Conservation (phyloP, 371 early-diverging fungal genomes). For the Fennellomyces sp. region DNA sequence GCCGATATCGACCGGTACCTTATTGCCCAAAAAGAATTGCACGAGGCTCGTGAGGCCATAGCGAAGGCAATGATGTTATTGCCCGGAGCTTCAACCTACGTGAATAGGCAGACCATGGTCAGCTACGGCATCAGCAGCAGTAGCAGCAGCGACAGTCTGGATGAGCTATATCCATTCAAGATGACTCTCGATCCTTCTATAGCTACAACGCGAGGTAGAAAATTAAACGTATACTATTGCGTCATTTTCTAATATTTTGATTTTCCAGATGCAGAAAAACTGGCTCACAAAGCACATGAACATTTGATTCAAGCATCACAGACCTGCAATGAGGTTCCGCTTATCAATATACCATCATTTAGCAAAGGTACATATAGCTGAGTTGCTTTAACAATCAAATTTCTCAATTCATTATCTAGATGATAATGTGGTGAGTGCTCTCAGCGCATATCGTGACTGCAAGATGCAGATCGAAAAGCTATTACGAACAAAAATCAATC, state of each 20-base stretch:
- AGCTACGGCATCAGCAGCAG: constrained; percentile 19
- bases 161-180: constrained; percentile 1
- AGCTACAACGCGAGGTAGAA: constrained; percentile 5
- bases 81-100: constrained; percentile 41
- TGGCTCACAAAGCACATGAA: constrained; percentile 24
- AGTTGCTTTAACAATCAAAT: not conserved
- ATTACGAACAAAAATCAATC: constrained; percentile 41
- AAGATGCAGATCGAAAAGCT: constrained; percentile 42
- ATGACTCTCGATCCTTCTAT: constrained; percentile 7
- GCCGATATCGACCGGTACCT: constrained; percentile 24
- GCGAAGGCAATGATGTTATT: constrained; percentile 46
- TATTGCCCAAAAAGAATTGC: constrained; percentile 32
- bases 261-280: constrained; percentile 22
- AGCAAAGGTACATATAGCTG: constrained; percentile 5
- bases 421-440: constrained; percentile 17
- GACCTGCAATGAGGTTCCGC: constrained; percentile 21
- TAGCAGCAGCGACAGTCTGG: constrained; percentile 11
- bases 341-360: constrained; percentile 28
- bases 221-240: no score
- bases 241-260: not conserved
- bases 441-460: constrained; percentile 39
- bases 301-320: constrained; percentile 29
- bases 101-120: constrained; percentile 41
- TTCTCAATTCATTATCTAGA: not conserved
- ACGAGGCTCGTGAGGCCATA: constrained; percentile 39